Evolutionary conservation across 495 filamentous ascomycete genomes (phyloP), one percentile per base, ranked within the genome.

Genomic region (Penicillium soppii): DNA sequence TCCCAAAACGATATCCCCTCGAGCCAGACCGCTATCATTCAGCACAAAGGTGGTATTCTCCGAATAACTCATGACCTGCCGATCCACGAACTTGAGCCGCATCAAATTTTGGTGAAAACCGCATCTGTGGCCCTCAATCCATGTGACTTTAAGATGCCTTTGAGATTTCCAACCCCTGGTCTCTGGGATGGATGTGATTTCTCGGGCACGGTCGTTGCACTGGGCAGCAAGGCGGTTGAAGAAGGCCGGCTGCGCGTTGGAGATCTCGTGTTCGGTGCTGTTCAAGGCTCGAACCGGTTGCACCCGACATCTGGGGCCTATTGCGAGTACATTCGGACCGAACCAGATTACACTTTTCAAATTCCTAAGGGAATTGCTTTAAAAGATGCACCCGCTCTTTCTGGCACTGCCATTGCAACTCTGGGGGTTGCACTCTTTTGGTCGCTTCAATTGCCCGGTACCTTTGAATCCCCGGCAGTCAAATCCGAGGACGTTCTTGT

Each of bases 91-190:
- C 39, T 68, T 1, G 30, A 17, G 2, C 52, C 62, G 1, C 37
- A 59, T 10, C 32, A 63, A 20, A 48, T 72, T 16, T 46, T 74
- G 1, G 57, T 74, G 7, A 43, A 63, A 17, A 67, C 66, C 9
- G 43, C 47, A 7, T 63, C 69, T 3, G 75, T 79, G 8, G 71
- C 70, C 2, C 50, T 82, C 5, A 82, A 79, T 49, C 76, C 75
- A 0, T 66, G 53, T 26, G 76, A 80, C 54, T 68, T 48, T 42
- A 81, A 80, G 37, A 72, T 75, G 60, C 55, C 62, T 8, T 52
- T 57, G 15, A 46, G 56, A 5, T 68, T 74, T 13, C 57, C 71
- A 0, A 58, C 44, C 1, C 62, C 59, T 2, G 75, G 74, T 2
- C 66, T 59, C 4, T 56, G 63, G 44, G 49, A 62, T 47, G 76